Base-by-base conservation (phyloP, 148 eudicot genomes). In the Diospyros kaki region DNA sequence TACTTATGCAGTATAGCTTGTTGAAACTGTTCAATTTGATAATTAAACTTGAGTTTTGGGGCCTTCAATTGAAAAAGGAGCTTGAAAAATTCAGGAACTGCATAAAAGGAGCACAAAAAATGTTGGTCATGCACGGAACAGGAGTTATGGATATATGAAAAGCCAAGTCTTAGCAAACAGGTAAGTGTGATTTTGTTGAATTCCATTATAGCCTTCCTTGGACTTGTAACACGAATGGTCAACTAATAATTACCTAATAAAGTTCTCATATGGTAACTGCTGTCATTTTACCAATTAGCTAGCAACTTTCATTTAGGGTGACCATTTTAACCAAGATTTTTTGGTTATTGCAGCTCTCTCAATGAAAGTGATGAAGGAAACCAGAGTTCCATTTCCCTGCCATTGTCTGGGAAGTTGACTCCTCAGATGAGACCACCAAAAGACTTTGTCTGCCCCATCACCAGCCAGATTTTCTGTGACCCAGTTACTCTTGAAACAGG, bases 401-500 rank as follows among this genome's bases (percentile, higher is more conserved):
- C 83, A 61, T 58, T 51, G 39, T 84, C 87, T 38, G 83, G 81
- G 56, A 84, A 79, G 52, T 73, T 51, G 67, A 77, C 75, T 70
- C 60, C 89, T 55, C 81, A 53, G 38, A 79, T 87, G 76, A 87
- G 81, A 65, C 86, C 82, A 74, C 90, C 90, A 54, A 87, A 87
- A 80, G 90, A 87, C 72, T 87, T 87, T 73, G 90, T 87, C 59
- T 87, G 90, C 73, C 87, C 90, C 56, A 87, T 87, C 48, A 87
- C 90, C 10, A 68, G 87, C 59, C 87, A 82, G 59, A 77, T 87
- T 2, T 87, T 87, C 54, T 41, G 73, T 54, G 87, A 84, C 62
- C 90, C 90, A 0, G 86, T 87, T 54, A 87, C 90, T 10, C 87
- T 87, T 58, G 90, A 87, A 82, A 84, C 90, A 6, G 90, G 90